Evolutionary conservation across 169 alveolate genomes (phyloP), one percentile per base, ranked within the genome.

Genomic region (Plasmodium yoelii): DNA sequence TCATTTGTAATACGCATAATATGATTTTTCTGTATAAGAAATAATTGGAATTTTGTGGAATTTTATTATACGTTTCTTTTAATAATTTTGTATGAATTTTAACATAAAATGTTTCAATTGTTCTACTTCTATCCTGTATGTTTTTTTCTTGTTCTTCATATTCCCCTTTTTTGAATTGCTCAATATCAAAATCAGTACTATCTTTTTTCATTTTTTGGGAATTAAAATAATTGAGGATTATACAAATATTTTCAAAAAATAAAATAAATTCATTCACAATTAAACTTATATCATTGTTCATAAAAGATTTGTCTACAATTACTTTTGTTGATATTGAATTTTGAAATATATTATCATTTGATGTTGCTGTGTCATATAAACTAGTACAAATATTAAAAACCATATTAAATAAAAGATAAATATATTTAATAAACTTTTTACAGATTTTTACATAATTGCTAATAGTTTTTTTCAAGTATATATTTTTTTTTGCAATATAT

Each of bases 371-470:
- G 10, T 82, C 90, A 72, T 51, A 69, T 47, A 82, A 13, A 82
- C 60, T 53, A 7, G 90, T 55, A 60, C 90, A 82, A 42, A 82
- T 82, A 28, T 46, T 65, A 61, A 82, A 82, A 19, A 82, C n/a
- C 19, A 67, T 82, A 69, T 82, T 82, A 70, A 82, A 82, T 51
- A 82, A 39, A 18, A 82, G 34, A 56, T 67, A 82, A n/a, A 82
- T 68, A 72, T 82, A 82, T 72, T 82, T 82, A 39, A 82, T 7
- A 68, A 82, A 82, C 34, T n/a, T 53, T 49, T 24, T 61, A 68
- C 86, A 82, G 18, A 47, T 12, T 22, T 67, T 51, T 53, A 82
- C 12, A 55, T 82, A 42, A 68, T 53, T 46, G 19, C 18, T 15
- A 24, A 24, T 46, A 53, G 22, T 51, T 9, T 59, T 49, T 60